These are phyloP conservation scores for Stereum hirsutum DNA, from an alignment of 1,284 basidiomycete genomes.

Conservation along the genomic window DNA sequence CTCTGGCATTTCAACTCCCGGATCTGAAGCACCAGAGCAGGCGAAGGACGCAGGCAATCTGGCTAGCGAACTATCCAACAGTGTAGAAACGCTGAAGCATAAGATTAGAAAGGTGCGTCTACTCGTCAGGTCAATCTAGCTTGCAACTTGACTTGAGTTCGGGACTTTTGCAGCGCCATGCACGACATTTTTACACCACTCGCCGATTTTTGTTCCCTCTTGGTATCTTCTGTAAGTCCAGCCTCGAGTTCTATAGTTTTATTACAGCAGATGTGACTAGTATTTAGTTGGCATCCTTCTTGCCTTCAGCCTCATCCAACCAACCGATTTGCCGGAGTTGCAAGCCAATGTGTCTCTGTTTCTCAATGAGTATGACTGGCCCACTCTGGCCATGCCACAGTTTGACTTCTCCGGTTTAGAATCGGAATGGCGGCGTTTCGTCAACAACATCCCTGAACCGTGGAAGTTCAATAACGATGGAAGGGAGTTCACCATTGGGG, in stretches of 20 bases:
- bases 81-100: not conserved
- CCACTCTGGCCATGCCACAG: conserved; percentile 43
- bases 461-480: conserved; percentile 80
- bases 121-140: too few species aligned
- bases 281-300: conserved; percentile 52
- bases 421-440: conserved; percentile 57
- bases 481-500: conserved; percentile 80
- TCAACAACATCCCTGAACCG: conserved; percentile 57
- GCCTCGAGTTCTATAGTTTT: conserved; percentile 11
- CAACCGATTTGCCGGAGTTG: conserved; percentile 43
- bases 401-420: conserved; percentile 58
- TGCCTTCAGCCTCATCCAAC: conserved; percentile 52
- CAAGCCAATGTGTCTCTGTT: conserved; percentile 29
- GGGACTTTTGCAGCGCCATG: conserved; percentile 1
- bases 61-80: conserved; percentile 8
- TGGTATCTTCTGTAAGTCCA: conserved; percentile 33
- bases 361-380: conserved; percentile 36
- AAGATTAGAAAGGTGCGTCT: conserved; percentile 1
- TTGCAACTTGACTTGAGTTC: not conserved
- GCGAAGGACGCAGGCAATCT: not conserved
- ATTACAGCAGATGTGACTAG: too few species aligned
- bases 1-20: too few species aligned
- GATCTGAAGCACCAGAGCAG: not conserved
- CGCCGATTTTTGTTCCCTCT: conserved; percentile 37
- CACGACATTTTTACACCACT: conserved; percentile 22